phyloP scores from a whole-genome alignment of 2,329 filamentous ascomycete genomes.

The Macroventuria anomochaeta region DNA sequence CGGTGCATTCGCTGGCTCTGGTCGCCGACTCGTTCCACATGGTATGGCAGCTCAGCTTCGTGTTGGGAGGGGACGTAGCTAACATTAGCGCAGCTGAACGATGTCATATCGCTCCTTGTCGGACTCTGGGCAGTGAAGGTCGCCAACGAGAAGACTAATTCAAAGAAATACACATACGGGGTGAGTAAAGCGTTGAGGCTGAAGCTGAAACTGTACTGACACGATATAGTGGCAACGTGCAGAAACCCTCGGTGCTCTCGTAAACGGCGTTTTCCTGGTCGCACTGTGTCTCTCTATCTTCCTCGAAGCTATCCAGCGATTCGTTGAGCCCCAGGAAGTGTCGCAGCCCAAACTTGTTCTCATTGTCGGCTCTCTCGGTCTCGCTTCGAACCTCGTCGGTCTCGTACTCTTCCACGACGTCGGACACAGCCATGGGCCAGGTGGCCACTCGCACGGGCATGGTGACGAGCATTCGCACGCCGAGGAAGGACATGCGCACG shows the following conservation, averaged over 20 bases:
- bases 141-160: conserved; percentile 77
- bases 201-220: conserved; percentile 22
- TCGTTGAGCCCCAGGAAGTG: conserved; percentile 90
- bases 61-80: conserved; percentile 20
- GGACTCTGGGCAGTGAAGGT: conserved; percentile 95
- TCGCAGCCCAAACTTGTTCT: conserved; percentile 84
- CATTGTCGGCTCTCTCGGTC: conserved; percentile 83
- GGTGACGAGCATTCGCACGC: conserved; percentile 53
- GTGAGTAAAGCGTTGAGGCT: conserved; percentile 60
- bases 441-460: conserved; percentile 59
- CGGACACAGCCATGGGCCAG: conserved; percentile 76
- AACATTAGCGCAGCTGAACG: conserved; percentile 72
- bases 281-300: conserved; percentile 96
- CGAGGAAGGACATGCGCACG: conserved; percentile 59
- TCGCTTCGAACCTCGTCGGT: conserved; percentile 87
- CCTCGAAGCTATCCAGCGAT: conserved; percentile 89
- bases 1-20: conserved; percentile 88
- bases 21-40: conserved; percentile 99
- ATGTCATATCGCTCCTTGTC: conserved; percentile 92
- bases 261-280: conserved; percentile 97
- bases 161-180: conserved; percentile 94
- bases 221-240: conserved; percentile 83
- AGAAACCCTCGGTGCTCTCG: conserved; percentile 92
- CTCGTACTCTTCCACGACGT: conserved; percentile 93
- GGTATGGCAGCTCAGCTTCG: conserved; percentile 59